Conservation (phyloP, 331 rosid genomes). For the Dryas integrifolia region DNA sequence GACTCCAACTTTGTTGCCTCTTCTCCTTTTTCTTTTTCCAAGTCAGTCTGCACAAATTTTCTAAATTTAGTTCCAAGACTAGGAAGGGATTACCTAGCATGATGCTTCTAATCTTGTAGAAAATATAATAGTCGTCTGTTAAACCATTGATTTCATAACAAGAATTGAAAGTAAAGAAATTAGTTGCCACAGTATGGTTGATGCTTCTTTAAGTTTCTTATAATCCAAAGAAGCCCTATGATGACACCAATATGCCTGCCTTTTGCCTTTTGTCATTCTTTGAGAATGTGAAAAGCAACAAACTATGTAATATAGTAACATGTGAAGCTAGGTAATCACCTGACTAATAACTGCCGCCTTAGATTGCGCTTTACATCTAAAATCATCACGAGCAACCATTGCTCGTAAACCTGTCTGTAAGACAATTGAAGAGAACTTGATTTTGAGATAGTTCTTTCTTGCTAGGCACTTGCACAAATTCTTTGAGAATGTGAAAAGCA, state of each 20-base stretch:
- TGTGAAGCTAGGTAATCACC: constrained; percentile 43
- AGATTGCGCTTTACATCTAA: constrained; percentile 43
- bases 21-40: constrained; percentile 23
- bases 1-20: constrained; percentile 8
- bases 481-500: constrained; percentile 23
- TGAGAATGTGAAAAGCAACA: constrained; percentile 24
- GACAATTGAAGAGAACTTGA: constrained; percentile 37
- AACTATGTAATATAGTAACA: constrained; percentile 1
- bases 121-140: not conserved
- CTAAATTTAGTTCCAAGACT: not conserved
- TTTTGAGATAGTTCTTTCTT: constrained; percentile 40
- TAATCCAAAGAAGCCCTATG: constrained; percentile 42
- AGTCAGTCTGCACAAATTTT: constrained; percentile 27
- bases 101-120: not conserved
- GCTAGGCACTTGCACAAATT: constrained; percentile 39
- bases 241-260: constrained; percentile 49
- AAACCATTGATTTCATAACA: not conserved
- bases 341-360: constrained; percentile 45
- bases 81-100: not conserved
- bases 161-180: not conserved
- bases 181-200: constrained; percentile 9
- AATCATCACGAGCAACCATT: constrained; percentile 45
- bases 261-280: constrained; percentile 18
- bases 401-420: constrained; percentile 63
- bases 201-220: constrained; percentile 40